Conservation (phyloP, 2,329 filamentous ascomycete species). For the Exophiala sp. region DNA sequence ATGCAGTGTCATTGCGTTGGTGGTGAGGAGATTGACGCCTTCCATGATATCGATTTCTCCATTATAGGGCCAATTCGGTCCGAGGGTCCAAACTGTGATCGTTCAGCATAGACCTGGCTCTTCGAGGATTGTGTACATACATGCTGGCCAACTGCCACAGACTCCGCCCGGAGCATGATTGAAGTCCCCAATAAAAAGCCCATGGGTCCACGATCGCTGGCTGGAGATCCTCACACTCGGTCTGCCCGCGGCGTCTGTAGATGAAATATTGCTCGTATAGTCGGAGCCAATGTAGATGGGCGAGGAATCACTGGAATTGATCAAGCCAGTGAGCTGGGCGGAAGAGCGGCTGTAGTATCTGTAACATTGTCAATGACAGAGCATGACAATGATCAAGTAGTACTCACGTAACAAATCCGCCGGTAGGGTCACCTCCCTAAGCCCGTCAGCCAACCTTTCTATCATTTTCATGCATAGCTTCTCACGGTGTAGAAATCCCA, state of each 20-base stretch:
- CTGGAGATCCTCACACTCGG: slow-evolving; percentile 32
- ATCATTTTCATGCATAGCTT: background rate
- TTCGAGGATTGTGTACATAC: slow-evolving; percentile 5
- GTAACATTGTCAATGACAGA: slow-evolving; percentile 7
- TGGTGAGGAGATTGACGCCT: slow-evolving; percentile 55
- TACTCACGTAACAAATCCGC: slow-evolving; percentile 35
- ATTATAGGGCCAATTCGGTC: slow-evolving; percentile 55
- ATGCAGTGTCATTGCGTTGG: slow-evolving; percentile 58
- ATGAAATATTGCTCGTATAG: slow-evolving; percentile 22
- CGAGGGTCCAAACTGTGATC: slow-evolving; percentile 41
- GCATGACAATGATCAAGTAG: background rate
- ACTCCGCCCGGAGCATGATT: slow-evolving; percentile 33
- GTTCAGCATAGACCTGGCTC: background rate
- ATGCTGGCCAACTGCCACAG: slow-evolving; percentile 39
- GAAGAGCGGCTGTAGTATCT: slow-evolving; percentile 32
- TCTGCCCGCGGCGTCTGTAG: slow-evolving; percentile 28
- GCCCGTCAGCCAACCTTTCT: slow-evolving; percentile 1
- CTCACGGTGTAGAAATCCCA: slow-evolving; percentile 37
- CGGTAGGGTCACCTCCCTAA: slow-evolving; percentile 33
- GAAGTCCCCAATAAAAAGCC: slow-evolving; percentile 36
- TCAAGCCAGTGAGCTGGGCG: slow-evolving; percentile 22
- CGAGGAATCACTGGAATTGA: slow-evolving; percentile 23
- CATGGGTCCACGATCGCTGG: slow-evolving; percentile 31
- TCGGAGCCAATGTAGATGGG: slow-evolving; percentile 34
- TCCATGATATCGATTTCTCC: slow-evolving; percentile 70